Base-by-base conservation (phyloP, 768 basidiomycete genomes). In the Mrakia gelida region DNA sequence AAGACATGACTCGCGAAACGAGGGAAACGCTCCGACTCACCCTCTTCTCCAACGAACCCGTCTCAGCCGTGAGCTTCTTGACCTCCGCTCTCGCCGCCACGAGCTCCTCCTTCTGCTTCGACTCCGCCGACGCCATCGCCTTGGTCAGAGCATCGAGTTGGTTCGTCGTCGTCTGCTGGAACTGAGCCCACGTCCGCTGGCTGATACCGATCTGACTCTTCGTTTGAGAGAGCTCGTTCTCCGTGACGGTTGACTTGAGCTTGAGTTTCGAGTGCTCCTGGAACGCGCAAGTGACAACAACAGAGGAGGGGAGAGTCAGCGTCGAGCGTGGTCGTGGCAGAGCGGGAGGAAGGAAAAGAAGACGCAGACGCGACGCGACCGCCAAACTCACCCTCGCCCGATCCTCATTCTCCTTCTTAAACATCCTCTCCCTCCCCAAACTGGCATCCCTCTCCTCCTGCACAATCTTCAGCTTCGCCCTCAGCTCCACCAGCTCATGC, bases 251-350 rank as follows among this genome's bases (percentile, higher is more conserved):
- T 13, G 62, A 34, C 61, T 52, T 65, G 63, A 75, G 43, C 65
- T 56, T 75, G 16, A 75, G 75, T 34, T 52, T 68, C 26, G 61
- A 41, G 26, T 67, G 15, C 26, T 75, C 75, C 75, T 68, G 18
- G 34, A n/a, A 70, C 38, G 38, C 8, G 38, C 8, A 8, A 38
- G 38, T 38, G n/a, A 26, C 7, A 0, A 2, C 2, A 52, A 28
- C 10, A 3, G 54, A 59, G 13, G 28, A 59, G 3, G 9, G 11
- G 6, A n/a, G 9, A n/a, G 59, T 59, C 59, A 59, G 59, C 59
- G 59, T 21, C 63, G 63, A 65, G n/a, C n/a, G n/a, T n/a, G n/a
- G n/a, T n/a, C n/a, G n/a, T n/a, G 38, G 26, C 15, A 10, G 11
- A 41, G 34, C 28, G 9, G 38, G 6, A 38, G 65, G 34, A 13